Percentiles rank a stretch among this genome's conserved stretches.
These are phyloP conservation scores for Chenopodium album DNA, from an alignment of 148 eudicot genomes.

Conservation along the genomic window DNA sequence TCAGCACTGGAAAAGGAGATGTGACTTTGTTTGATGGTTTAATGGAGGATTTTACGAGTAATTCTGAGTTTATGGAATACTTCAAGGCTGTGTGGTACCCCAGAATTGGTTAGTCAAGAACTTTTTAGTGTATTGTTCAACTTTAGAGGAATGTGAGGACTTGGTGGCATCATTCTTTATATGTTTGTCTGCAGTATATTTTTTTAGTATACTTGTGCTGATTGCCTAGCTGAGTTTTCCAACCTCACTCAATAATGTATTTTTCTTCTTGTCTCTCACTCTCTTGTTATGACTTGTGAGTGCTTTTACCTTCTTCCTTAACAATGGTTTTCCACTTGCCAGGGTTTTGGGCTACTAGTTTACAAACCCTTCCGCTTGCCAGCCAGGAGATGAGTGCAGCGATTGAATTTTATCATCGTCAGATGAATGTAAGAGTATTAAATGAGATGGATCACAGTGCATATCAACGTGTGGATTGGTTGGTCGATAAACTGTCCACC, in stretches of 20 bases:
- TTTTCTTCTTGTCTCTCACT: neutral
- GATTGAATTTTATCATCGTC: constrained; percentile 82
- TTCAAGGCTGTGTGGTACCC: constrained; percentile 93
- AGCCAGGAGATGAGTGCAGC: constrained; percentile 83
- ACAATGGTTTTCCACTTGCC: constrained; percentile 21
- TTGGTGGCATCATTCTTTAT: neutral
- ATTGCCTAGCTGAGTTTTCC: constrained; percentile 1
- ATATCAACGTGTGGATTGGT: constrained; percentile 84
- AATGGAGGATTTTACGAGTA: constrained; percentile 60
- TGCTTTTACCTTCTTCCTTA: neutral
- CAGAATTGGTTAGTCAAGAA: constrained; percentile 55
- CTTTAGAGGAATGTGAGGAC: neutral
- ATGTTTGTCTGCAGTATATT: neutral
- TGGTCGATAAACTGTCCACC: constrained; percentile 69
- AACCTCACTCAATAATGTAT: neutral
- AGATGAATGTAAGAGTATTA: constrained; percentile 63
- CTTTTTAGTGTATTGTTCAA: neutral
- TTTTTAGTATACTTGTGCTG: neutral
- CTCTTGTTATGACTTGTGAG: neutral
- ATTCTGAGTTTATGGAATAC: constrained; percentile 68
- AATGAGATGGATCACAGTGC: constrained; percentile 54
- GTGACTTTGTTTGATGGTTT: constrained; percentile 48
- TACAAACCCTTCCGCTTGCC: constrained; percentile 68
- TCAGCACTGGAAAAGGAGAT: constrained; percentile 57
- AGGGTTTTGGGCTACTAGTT: constrained; percentile 57